These are phyloP conservation scores for Fusarium armeniacum DNA, from an alignment of 2,329 filamentous ascomycete species.

Conservation along the genomic window DNA sequence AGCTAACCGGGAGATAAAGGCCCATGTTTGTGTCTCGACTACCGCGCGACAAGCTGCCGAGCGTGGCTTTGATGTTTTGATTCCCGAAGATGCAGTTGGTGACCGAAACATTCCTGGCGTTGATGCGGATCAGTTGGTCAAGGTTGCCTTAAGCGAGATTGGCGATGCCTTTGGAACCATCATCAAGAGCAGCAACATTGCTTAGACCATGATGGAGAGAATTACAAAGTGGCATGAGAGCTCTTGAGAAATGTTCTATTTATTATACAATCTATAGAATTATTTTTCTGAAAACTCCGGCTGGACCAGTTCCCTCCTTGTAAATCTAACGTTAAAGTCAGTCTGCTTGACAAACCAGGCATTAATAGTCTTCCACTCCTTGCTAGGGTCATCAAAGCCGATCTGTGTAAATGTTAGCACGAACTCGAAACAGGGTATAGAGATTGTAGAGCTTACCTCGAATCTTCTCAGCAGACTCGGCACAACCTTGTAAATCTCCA, in stretches of 20 bases:
- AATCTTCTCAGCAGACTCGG: constrained; percentile 55
- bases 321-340: constrained; percentile 65
- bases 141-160: constrained; percentile 69
- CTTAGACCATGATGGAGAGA: constrained; percentile 7
- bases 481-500: constrained; percentile 75
- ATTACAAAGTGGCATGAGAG: no score
- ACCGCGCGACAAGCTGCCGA: constrained; percentile 73
- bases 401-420: constrained; percentile 58
- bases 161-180: constrained; percentile 74
- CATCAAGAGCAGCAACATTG: constrained; percentile 56
- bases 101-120: constrained; percentile 76
- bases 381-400: constrained; percentile 64
- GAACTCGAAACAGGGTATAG: fast-evolving
- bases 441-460: constrained; percentile 20
- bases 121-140: constrained; percentile 65
- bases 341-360: constrained; percentile 75
- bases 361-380: constrained; percentile 71
- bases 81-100: constrained; percentile 73
- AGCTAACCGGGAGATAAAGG: constrained; percentile 55
- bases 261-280: constrained; percentile 1
- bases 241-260: background rate
- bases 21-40: constrained; percentile 74
- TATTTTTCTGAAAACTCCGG: constrained; percentile 45
- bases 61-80: constrained; percentile 72
- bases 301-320: constrained; percentile 60